Conservation (phyloP, 2,329 filamentous ascomycete genomes). For the Aspergillus pseudoviridinutans region DNA sequence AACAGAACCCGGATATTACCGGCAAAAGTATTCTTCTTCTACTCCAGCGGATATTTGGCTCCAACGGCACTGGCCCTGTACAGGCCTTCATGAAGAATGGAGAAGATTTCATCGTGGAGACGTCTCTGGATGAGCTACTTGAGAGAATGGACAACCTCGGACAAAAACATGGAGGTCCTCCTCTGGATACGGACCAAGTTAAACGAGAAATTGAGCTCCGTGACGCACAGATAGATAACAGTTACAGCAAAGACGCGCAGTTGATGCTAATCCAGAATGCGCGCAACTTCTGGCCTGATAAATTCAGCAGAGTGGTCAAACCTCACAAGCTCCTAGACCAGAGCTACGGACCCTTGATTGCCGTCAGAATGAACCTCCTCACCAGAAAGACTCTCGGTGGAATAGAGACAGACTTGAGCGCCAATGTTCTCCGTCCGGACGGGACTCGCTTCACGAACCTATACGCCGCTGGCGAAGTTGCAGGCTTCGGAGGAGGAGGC, state of each 20-base stretch:
- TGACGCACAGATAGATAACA: constrained; percentile 55
- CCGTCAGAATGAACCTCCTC: constrained; percentile 57
- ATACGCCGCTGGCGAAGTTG: constrained; percentile 58
- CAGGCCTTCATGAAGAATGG: constrained; percentile 58
- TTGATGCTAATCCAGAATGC: constrained; percentile 59
- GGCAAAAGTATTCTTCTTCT: constrained; percentile 54
- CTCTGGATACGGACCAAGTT: constrained; percentile 45
- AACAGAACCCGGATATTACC: constrained; percentile 61
- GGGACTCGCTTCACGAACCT: constrained; percentile 52
- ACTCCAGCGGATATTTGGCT: constrained; percentile 50
- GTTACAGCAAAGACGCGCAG: constrained; percentile 58
- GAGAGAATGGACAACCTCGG: constrained; percentile 57
- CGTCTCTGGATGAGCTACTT: constrained; percentile 54
- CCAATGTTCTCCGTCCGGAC: constrained; percentile 51
- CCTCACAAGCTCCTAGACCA: constrained; percentile 54
- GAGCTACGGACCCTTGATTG: constrained; percentile 56
- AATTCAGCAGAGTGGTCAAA: constrained; percentile 46
- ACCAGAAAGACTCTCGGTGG: constrained; percentile 62
- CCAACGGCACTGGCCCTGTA: constrained; percentile 52
- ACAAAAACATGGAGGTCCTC: constrained; percentile 41
- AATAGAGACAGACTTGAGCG: constrained; percentile 57
- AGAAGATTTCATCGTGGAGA: constrained; percentile 57
- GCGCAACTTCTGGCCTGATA: constrained; percentile 54
- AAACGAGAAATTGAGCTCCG: constrained; percentile 49
- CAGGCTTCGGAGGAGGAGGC: constrained; percentile 60